These are phyloP conservation scores for Rugonectria rugulosa DNA, from an alignment of 2,329 filamentous ascomycete genomes.

Conservation along the genomic window DNA sequence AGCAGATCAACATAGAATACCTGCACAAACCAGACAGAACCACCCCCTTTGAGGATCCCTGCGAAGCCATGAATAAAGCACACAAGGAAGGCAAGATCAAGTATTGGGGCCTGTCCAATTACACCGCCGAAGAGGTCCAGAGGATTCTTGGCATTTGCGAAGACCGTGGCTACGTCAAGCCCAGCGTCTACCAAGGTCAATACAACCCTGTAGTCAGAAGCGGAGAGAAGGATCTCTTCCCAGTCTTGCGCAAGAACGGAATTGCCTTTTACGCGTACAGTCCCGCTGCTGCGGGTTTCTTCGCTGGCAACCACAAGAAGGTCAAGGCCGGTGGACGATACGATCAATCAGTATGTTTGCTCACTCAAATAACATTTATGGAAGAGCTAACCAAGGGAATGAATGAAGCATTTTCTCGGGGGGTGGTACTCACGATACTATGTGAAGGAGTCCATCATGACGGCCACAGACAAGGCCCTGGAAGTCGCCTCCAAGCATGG, in stretches of 20 bases:
- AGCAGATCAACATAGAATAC: slow-evolving; percentile 32
- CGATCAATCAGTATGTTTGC: slow-evolving; percentile 33
- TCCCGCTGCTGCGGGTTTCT: slow-evolving; percentile 34
- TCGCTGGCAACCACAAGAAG: slow-evolving; percentile 36
- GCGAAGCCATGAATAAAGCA: slow-evolving; percentile 51
- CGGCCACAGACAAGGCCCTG: slow-evolving; percentile 37
- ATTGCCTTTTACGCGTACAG: slow-evolving; percentile 55
- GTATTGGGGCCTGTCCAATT: slow-evolving; percentile 57
- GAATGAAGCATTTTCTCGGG: slow-evolving; percentile 28
- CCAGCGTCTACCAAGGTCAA: slow-evolving; percentile 55
- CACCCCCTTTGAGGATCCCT: slow-evolving; percentile 51
- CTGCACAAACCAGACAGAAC: slow-evolving; percentile 45
- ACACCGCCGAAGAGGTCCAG: slow-evolving; percentile 52
- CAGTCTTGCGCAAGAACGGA: slow-evolving; percentile 48
- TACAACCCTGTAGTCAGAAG: slow-evolving; percentile 55
- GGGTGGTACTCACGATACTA: slow-evolving; percentile 38
- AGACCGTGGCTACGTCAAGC: slow-evolving; percentile 49
- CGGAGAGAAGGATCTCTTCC: slow-evolving; percentile 52
- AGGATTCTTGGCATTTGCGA: slow-evolving; percentile 52
- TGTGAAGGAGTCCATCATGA: slow-evolving; percentile 37
- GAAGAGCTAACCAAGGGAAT: slow-evolving; percentile 10
- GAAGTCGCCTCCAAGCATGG: slow-evolving; percentile 42
- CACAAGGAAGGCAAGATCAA: slow-evolving; percentile 52
- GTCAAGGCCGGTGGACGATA: slow-evolving; percentile 31
- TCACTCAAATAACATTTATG: too few species aligned